Evolutionary conservation across 179 eudicot genomes (phyloP).

Genomic region (Patellifolia procumbens): DNA sequence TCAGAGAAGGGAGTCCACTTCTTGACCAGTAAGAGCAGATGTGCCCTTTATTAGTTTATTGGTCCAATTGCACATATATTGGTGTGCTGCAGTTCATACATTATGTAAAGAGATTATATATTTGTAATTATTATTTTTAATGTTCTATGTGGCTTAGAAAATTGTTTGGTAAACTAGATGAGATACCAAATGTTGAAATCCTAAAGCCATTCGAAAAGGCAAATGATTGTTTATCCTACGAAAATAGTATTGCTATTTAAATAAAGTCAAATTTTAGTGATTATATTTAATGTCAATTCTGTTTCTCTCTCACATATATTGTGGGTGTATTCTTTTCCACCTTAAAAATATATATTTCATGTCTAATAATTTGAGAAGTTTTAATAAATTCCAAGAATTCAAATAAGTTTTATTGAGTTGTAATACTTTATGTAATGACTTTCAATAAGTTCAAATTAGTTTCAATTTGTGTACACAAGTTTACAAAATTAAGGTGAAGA

Average conservation of each 20-base stretch:
- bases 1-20: conserved; percentile 88
- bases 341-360: too few species aligned
- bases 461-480: too few species aligned
- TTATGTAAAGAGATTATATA: conserved; percentile 31
- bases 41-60: neutral
- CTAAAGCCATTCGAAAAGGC: neutral
- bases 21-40: conserved; percentile 43
- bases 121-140: neutral
- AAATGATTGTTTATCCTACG: conserved; percentile 2
- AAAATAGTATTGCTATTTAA: neutral
- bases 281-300: neutral
- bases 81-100: conserved; percentile 12
- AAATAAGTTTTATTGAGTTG: too few species aligned
- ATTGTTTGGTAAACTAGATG: too few species aligned
- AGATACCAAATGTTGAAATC: neutral
- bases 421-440: too few species aligned
- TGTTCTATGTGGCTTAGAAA: neutral
- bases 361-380: too few species aligned
- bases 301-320: neutral
- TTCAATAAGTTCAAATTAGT: too few species aligned
- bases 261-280: neutral
- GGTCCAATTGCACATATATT: neutral
- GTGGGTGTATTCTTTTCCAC: too few species aligned
- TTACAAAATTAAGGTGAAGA: too few species aligned
- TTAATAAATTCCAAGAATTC: too few species aligned